Conservation (phyloP, 257 asterid species). For the Plantago ovata region DNA sequence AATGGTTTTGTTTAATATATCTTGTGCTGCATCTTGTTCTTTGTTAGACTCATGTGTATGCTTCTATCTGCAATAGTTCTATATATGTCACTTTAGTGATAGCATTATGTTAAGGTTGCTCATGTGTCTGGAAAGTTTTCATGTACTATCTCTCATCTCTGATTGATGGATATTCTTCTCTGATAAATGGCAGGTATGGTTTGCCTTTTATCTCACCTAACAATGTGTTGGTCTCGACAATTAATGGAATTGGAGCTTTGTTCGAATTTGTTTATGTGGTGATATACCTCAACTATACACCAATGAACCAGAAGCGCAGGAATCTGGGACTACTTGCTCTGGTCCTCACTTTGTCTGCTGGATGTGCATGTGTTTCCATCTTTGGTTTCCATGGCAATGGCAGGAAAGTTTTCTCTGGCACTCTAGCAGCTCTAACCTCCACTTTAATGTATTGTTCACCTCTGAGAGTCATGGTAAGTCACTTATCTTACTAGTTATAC, state of each 20-base stretch:
- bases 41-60: too few relatives aligned
- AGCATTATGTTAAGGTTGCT: too few relatives aligned
- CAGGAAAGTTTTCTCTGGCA: conserved; percentile 66
- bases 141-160: neutral
- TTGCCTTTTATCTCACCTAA: conserved; percentile 79
- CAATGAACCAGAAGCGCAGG: conserved; percentile 53
- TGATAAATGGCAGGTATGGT: conserved; percentile 58
- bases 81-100: too few relatives aligned
- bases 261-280: conserved; percentile 52
- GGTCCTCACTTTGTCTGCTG: conserved; percentile 42
- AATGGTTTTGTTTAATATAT: too few relatives aligned
- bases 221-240: conserved; percentile 53
- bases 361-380: conserved; percentile 49
- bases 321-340: conserved; percentile 43
- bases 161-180: conserved; percentile 3
- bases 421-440: conserved; percentile 74
- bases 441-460: conserved; percentile 85
- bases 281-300: conserved; percentile 48
- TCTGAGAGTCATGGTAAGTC: conserved; percentile 59
- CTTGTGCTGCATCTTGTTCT: too few relatives aligned
- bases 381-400: conserved; percentile 51
- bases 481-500: neutral
- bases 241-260: conserved; percentile 67
- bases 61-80: too few relatives aligned
- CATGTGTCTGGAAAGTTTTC: too few relatives aligned